phyloP scores from a whole-genome alignment of 257 asterid species.

The Petunia secreta region DNA sequence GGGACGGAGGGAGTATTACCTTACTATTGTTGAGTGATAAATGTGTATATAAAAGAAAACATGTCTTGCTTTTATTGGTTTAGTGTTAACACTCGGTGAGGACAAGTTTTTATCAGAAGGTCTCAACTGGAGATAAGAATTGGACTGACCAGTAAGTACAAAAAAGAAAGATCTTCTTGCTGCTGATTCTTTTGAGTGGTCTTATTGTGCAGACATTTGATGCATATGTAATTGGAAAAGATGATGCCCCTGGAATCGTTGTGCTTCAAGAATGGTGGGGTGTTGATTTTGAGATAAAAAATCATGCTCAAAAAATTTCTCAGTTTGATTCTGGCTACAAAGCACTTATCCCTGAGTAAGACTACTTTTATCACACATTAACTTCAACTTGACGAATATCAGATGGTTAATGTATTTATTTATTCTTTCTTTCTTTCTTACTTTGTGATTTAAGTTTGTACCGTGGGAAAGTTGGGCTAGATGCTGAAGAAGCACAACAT shows the following conservation, averaged over 20 bases:
- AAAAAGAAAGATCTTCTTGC: background rate
- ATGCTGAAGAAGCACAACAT: slow-evolving; percentile 97
- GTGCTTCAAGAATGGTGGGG: slow-evolving; percentile 99
- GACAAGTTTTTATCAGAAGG: background rate
- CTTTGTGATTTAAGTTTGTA: slow-evolving; percentile 59
- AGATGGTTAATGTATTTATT: background rate
- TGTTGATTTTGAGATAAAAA: slow-evolving; percentile 92
- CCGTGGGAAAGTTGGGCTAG: slow-evolving; percentile 95
- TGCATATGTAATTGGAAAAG: slow-evolving; percentile 92
- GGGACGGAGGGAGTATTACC: too few species aligned
- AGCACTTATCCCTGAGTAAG: slow-evolving; percentile 96
- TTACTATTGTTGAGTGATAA: too few species aligned
- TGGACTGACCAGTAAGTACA: background rate
- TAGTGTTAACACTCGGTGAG: too few species aligned
- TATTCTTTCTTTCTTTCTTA: background rate
- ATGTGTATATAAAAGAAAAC: too few species aligned
- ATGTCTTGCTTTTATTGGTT: background rate
- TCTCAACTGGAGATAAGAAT: background rate
- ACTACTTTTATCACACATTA: background rate
- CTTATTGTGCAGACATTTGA: slow-evolving; percentile 64
- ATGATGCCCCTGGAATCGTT: slow-evolving; percentile 93
- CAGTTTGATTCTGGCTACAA: slow-evolving; percentile 81
- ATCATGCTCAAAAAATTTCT: slow-evolving; percentile 90
- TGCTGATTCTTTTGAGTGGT: slow-evolving; percentile 18
- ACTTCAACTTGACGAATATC: slow-evolving; percentile 19